A percentile compares a stretch with the other conserved stretches of the same genome.
These are phyloP conservation scores for Pestalotiopsis sp. DNA, from an alignment of 2,329 filamentous ascomycete species.

Conservation along the genomic window DNA sequence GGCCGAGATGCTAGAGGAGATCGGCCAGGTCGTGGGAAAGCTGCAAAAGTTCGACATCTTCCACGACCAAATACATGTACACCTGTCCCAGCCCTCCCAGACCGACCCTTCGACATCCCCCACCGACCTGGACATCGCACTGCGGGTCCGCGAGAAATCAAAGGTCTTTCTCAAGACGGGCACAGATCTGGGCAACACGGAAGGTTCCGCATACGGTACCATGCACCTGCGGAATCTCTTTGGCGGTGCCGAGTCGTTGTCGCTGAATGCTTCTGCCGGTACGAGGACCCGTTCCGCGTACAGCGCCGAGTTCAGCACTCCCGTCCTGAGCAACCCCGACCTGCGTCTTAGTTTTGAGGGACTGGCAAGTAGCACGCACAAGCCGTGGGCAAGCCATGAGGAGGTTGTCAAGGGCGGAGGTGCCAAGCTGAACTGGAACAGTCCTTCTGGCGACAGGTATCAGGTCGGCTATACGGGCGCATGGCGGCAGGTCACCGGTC, in stretches of 20 bases:
- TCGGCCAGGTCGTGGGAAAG: conserved; percentile 47
- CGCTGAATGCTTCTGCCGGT: conserved; percentile 83
- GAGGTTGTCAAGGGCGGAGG: conserved; percentile 81
- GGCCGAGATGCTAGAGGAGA: conserved; percentile 66
- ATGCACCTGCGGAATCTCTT: conserved; percentile 89
- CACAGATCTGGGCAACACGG: conserved; percentile 90
- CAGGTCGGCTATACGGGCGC: conserved; percentile 78
- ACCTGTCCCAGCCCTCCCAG: conserved; percentile 75
- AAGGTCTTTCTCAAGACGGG: conserved; percentile 89
- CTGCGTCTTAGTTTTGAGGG: conserved; percentile 78
- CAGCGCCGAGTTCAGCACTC: conserved; percentile 81
- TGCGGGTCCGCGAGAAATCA: conserved; percentile 78
- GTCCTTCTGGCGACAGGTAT: conserved; percentile 67
- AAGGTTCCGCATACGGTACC: conserved; percentile 91
- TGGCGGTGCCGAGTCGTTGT: conserved; percentile 88
- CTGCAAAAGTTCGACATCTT: conserved; percentile 84
- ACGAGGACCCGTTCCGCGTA: conserved; percentile 92
- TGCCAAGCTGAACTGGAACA: conserved; percentile 76
- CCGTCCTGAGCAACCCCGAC: conserved; percentile 83
- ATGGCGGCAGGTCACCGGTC: conserved; percentile 87
- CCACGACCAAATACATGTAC: conserved; percentile 79
- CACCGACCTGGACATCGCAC: conserved; percentile 79
- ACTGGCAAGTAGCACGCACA: conserved; percentile 81
- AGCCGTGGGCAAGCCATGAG: conserved; percentile 93
- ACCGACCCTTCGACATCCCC: conserved; percentile 70